Percentiles rank a stretch among this genome's conserved stretches.
These are phyloP conservation scores for Paramecium octaurelia DNA, from an alignment of 73 alveolate species.

Conservation along the genomic window DNA sequence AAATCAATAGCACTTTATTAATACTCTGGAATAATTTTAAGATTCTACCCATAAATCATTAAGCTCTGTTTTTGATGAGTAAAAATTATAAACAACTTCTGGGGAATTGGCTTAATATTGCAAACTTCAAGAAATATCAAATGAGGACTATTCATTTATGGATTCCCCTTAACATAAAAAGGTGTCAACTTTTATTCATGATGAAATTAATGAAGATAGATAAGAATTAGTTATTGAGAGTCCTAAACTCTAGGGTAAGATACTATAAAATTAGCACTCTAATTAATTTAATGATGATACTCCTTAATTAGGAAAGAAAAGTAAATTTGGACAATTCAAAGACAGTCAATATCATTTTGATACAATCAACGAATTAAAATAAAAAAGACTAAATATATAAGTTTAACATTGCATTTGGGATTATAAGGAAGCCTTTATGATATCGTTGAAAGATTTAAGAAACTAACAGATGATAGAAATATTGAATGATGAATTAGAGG, in stretches of 20 bases:
- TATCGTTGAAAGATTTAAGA: neutral
- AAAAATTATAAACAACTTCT: neutral
- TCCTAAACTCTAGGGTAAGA: neutral
- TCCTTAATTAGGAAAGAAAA: neutral
- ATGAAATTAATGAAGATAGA: neutral
- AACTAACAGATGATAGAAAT: neutral
- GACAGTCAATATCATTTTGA: neutral
- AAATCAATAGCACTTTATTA: neutral
- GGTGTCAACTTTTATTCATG: neutral
- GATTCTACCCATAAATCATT: neutral
- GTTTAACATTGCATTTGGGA: neutral
- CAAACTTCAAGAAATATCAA: neutral
- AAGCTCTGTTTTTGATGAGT: neutral
- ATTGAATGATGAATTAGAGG: neutral
- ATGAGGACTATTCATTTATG: neutral
- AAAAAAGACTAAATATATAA: neutral
- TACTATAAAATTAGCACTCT: neutral
- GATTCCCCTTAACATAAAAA: neutral
- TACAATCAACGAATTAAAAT: neutral
- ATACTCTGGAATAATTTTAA: neutral
- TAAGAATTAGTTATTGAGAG: neutral
- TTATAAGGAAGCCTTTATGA: neutral
- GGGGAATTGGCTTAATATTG: neutral
- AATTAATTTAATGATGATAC: slow-evolving; percentile 8
- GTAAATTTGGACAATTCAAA: neutral